Base-by-base conservation (phyloP, 2,329 filamentous ascomycete genomes). In the Colletotrichum melonis region DNA sequence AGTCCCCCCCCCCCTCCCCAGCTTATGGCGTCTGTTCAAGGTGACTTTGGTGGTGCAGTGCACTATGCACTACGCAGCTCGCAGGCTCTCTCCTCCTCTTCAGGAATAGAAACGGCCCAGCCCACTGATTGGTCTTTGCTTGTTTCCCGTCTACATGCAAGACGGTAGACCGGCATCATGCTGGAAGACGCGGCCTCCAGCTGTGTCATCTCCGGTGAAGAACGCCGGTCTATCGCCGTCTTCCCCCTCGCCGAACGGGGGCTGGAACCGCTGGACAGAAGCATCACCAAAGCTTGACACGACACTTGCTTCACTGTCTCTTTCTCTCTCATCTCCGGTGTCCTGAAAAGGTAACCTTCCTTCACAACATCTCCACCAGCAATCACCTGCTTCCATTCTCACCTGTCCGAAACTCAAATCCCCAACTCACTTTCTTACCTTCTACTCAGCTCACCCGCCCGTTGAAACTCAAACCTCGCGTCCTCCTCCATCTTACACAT, bases 51-150 rank as follows among this genome's bases (percentile, higher is more conserved):
- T 16, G 38, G 19, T 42, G 32, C 32, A 35, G 11, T 5, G 32
- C 32, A 35, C 32, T 12, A 35, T 12, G 38, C 38, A 42, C 14
- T 16, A 19, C 38, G 38, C 38, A 35, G 11, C 32, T 35, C 32
- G 32, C 32, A 42, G 38, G 32, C 32, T 35, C 16, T 42, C 38
- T 42, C 38, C 14, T 42, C 32, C 38, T 49, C 42, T n/a, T 49
- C 42, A 49, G 55, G 59, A 73, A 64, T 73, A 73, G 70, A 64
- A 73, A 69, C 70, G 22, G 42, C 32, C 62, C 55, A 26, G 65
- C 38, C 58, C 38, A 63, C 54, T 63, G 5, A 12, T 35, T 35
- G 32, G 32, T 62, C 11, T 58, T 19, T 8, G 42, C 19, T 26
- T 35, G n/a, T 49, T n/a, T 38, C 11, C 38, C 42, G 42, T 49